A percentile compares a stretch with the other conserved stretches of the same genome.
These are phyloP conservation scores for Zopfia rhizophila DNA, from an alignment of 2,329 filamentous ascomycete genomes.

Conservation along the genomic window DNA sequence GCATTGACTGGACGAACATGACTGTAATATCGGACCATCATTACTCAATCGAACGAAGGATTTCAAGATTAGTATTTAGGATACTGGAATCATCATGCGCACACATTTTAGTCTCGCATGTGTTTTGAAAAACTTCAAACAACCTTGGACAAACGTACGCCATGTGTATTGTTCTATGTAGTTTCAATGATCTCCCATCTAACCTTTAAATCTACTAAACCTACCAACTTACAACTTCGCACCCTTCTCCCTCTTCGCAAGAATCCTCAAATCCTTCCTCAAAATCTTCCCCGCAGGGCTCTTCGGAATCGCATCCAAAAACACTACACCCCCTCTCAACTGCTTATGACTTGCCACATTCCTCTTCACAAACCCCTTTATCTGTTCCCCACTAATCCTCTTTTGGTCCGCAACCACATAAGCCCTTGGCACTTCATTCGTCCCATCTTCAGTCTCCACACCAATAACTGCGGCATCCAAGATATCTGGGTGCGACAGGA, in stretches of 20 bases:
- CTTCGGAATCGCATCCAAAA: conserved; percentile 50
- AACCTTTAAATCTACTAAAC: no score
- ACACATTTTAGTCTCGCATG: no score
- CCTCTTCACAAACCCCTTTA: conserved; percentile 45
- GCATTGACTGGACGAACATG: no score
- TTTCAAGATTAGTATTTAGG: no score
- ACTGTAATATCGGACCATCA: no score
- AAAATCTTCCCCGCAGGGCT: conserved; percentile 49
- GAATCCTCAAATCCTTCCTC: conserved; percentile 47
- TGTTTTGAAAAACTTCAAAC: no score
- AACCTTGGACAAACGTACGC: no score
- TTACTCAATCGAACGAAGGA: no score
- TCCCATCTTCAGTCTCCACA: conserved; percentile 45
- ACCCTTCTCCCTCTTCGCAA: conserved; percentile 42
- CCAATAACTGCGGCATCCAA: conserved; percentile 60
- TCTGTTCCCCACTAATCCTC: conserved; percentile 40
- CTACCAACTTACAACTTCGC: conserved; percentile 41
- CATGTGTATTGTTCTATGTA: no score
- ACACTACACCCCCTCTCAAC: conserved; percentile 50
- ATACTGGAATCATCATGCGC: no score
- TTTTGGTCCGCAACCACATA: conserved; percentile 54
- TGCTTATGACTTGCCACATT: conserved; percentile 49
- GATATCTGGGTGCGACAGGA: conserved; percentile 54
- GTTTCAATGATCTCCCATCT: no score
- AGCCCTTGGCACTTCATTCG: conserved; percentile 55